Percentiles rank a stretch among this genome's conserved stretches.
Conservation (phyloP, 176 grass and related monocot species). For the Oryza meyeriana region DNA sequence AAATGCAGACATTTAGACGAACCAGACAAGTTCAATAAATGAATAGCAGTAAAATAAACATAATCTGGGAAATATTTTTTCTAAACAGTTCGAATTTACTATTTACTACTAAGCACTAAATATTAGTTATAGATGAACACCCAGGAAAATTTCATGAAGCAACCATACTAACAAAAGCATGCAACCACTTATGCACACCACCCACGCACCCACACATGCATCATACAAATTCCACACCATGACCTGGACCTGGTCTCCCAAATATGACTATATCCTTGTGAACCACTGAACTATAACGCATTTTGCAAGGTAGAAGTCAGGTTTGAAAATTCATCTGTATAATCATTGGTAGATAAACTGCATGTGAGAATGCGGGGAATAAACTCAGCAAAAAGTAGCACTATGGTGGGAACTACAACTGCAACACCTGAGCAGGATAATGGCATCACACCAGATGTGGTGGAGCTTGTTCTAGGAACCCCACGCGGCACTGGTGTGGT, state of each 20-base stretch:
- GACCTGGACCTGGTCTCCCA: neutral
- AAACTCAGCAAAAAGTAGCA: neutral
- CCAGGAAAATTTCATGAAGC: neutral
- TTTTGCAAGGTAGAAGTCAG: neutral
- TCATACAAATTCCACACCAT: neutral
- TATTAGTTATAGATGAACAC: neutral
- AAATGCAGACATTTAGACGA: conserved; percentile 17
- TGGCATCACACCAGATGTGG: neutral
- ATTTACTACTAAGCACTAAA: neutral
- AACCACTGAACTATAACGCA: neutral
- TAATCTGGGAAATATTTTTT: neutral
- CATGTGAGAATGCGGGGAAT: neutral
- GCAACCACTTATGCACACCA: neutral
- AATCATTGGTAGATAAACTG: neutral
- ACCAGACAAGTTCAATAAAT: conserved; percentile 18
- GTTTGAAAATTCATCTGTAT: neutral
- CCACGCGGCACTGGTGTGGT: no score
- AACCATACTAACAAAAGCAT: neutral
- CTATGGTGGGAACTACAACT: neutral
- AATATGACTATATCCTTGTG: neutral
- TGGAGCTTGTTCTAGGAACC: no score
- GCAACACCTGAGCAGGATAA: conserved; percentile 13
- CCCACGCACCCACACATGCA: neutral
- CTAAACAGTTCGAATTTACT: neutral
- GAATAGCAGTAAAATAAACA: conserved; percentile 1